These are phyloP conservation scores for Coriolopsis trogii DNA, from an alignment of 1,284 basidiomycete genomes.

Conservation along the genomic window DNA sequence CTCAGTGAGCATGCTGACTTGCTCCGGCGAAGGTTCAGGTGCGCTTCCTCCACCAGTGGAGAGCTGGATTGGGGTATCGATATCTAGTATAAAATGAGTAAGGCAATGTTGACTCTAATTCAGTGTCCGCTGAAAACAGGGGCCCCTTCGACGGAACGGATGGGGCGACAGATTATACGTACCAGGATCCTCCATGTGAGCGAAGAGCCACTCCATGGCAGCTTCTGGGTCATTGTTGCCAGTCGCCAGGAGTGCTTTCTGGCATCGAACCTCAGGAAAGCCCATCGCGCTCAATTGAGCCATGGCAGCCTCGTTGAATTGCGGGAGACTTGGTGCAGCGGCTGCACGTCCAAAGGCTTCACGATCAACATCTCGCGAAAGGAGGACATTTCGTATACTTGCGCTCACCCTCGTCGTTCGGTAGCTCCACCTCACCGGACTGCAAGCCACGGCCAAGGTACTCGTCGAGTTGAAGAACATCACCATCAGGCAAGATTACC, in stretches of 20 bases:
- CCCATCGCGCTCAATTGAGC: conserved; percentile 85
- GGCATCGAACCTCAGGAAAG: conserved; percentile 81
- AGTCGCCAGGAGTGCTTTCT: conserved; percentile 90
- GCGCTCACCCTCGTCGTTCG: conserved; percentile 54
- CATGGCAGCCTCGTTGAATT: conserved; percentile 78
- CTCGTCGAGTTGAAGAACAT: conserved; percentile 65
- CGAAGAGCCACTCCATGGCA: conserved; percentile 96
- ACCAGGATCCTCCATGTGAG: conserved; percentile 95
- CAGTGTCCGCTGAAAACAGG: conserved; percentile 8
- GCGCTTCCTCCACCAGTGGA: conserved; percentile 30
- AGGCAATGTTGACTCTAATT: background rate
- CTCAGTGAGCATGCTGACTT: conserved; percentile 77
- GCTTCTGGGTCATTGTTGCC: conserved; percentile 79
- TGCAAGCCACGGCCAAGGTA: conserved; percentile 80
- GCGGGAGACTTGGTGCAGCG: conserved; percentile 45
- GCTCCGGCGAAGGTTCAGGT: conserved; percentile 66
- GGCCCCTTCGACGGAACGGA: background rate
- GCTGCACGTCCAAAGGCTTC: background rate
- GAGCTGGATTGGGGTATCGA: conserved; percentile 78
- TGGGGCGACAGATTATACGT: conserved; percentile 19
- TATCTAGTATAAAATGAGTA: conserved; percentile 63
- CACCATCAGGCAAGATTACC: conserved; percentile 68
- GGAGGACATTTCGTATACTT: conserved; percentile 32
- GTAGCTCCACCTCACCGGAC: conserved; percentile 73
- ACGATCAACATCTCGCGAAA: background rate